Conservation (phyloP, 176 grass and related monocot species). For the Carex scoparia region DNA sequence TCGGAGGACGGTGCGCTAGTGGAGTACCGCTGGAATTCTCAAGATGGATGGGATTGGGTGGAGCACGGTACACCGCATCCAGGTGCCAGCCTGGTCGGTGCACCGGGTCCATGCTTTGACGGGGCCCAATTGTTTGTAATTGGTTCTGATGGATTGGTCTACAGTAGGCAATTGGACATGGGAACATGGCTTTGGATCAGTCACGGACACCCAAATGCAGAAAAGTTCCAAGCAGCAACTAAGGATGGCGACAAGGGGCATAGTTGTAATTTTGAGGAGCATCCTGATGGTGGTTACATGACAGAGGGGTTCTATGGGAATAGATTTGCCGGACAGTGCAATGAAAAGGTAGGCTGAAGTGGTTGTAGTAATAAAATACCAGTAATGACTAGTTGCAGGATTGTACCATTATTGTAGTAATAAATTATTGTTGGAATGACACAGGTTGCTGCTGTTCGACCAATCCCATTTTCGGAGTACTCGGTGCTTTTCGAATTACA, state of each 20-base stretch:
- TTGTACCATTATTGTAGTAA: neutral
- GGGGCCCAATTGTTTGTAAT: slow-evolving; percentile 66
- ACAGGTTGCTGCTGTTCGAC: slow-evolving; percentile 65
- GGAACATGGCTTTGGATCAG: slow-evolving; percentile 72
- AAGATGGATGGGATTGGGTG: slow-evolving; percentile 88
- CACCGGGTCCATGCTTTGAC: slow-evolving; percentile 74
- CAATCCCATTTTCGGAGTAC: slow-evolving; percentile 74
- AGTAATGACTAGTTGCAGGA: neutral
- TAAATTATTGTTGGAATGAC: slow-evolving; percentile 11
- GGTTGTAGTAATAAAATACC: neutral
- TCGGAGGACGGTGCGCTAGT: slow-evolving; percentile 73
- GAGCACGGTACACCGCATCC: slow-evolving; percentile 80
- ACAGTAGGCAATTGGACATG: slow-evolving; percentile 49
- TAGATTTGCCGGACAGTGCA: slow-evolving; percentile 55
- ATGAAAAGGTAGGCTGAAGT: slow-evolving; percentile 51
- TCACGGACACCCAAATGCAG: slow-evolving; percentile 45
- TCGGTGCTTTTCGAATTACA: slow-evolving; percentile 76
- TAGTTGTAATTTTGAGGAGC: slow-evolving; percentile 35
- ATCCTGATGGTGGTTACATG: neutral
- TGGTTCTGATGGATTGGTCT: slow-evolving; percentile 74
- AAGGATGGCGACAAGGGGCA: slow-evolving; percentile 1
- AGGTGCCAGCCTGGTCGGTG: slow-evolving; percentile 55
- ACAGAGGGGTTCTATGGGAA: slow-evolving; percentile 15
- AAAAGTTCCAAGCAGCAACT: slow-evolving; percentile 8
- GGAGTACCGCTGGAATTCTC: slow-evolving; percentile 74